These are phyloP conservation scores for Cordyceps cicadae DNA, from an alignment of 2,329 filamentous ascomycete genomes.

Conservation along the genomic window DNA sequence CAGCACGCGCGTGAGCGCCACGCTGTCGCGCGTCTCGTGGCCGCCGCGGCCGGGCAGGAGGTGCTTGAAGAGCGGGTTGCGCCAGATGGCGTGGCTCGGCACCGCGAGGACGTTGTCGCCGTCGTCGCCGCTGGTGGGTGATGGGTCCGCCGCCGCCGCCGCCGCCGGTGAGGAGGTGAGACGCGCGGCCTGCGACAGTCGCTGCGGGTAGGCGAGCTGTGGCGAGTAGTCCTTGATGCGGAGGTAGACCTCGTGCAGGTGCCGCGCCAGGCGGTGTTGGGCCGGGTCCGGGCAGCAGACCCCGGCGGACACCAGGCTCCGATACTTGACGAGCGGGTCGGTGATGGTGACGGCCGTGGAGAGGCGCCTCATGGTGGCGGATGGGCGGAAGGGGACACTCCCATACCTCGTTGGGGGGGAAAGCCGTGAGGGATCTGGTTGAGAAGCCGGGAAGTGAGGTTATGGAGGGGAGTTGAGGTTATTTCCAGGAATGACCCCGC, in stretches of 20 bases:
- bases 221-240: conserved; percentile 73
- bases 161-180: conserved; percentile 28
- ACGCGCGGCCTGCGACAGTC: conserved; percentile 52
- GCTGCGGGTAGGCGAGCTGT: conserved; percentile 57
- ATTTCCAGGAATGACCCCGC: too few relatives aligned
- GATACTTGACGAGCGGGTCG: conserved; percentile 70
- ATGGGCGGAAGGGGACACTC: not conserved
- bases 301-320: conserved; percentile 59
- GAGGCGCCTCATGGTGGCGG: conserved; percentile 25
- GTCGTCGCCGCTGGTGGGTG: conserved; percentile 22
- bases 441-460: too few relatives aligned
- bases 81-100: conserved; percentile 46
- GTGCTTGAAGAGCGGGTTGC: conserved; percentile 50
- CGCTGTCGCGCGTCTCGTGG: conserved; percentile 43
- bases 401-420: not conserved
- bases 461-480: too few relatives aligned
- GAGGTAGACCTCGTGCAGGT: conserved; percentile 69
- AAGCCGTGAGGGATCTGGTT: too few relatives aligned
- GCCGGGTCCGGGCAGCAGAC: conserved; percentile 60
- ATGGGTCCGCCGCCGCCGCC: conserved; percentile 21
- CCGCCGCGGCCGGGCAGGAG: conserved; percentile 43
- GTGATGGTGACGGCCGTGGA: conserved; percentile 51
- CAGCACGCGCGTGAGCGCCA: conserved; percentile 61
- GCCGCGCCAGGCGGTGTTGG: conserved; percentile 64
- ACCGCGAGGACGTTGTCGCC: conserved; percentile 34